Conservation (phyloP, 2,329 filamentous ascomycete species). For the Lasiodiplodia hormozganensis region DNA sequence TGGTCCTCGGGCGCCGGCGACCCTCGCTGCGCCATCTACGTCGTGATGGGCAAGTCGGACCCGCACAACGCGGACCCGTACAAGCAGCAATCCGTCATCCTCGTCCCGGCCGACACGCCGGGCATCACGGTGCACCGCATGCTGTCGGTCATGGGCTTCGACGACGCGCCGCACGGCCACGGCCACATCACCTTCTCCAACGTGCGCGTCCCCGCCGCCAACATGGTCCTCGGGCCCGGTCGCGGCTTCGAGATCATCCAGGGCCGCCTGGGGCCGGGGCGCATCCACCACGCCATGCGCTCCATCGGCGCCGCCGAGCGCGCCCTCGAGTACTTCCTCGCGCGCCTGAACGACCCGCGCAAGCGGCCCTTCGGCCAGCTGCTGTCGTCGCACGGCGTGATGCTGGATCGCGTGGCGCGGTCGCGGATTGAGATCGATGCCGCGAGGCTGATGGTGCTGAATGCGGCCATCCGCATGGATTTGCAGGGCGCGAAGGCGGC, state of each 20-base stretch:
- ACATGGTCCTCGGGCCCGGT: slow-evolving; percentile 91
- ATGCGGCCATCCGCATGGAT: slow-evolving; percentile 96
- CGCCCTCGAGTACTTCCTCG: slow-evolving; percentile 93
- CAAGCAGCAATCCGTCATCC: slow-evolving; percentile 89
- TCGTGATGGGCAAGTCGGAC: slow-evolving; percentile 95
- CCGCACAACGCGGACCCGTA: slow-evolving; percentile 77
- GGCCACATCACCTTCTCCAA: slow-evolving; percentile 90
- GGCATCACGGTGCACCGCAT: slow-evolving; percentile 94
- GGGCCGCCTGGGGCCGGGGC: slow-evolving; percentile 90
- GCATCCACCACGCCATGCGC: slow-evolving; percentile 98
- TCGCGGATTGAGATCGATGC: slow-evolving; percentile 94
- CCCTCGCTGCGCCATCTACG: slow-evolving; percentile 88
- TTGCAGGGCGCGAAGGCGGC: slow-evolving; percentile 85
- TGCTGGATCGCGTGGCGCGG: slow-evolving; percentile 92
- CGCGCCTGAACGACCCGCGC: slow-evolving; percentile 87
- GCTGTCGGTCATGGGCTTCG: slow-evolving; percentile 93
- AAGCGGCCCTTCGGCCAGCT: slow-evolving; percentile 93
- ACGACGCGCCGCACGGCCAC: slow-evolving; percentile 98
- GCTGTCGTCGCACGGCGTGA: slow-evolving; percentile 87
- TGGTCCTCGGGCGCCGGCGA: slow-evolving; percentile 97
- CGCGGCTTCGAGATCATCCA: slow-evolving; percentile 98
- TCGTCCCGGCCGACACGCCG: slow-evolving; percentile 80
- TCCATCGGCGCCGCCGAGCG: slow-evolving; percentile 89
- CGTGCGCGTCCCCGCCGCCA: slow-evolving; percentile 82
- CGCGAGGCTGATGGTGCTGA: slow-evolving; percentile 86